phyloP scores from a whole-genome alignment of 2,329 filamentous ascomycete genomes.

The Epichloe baconii region DNA sequence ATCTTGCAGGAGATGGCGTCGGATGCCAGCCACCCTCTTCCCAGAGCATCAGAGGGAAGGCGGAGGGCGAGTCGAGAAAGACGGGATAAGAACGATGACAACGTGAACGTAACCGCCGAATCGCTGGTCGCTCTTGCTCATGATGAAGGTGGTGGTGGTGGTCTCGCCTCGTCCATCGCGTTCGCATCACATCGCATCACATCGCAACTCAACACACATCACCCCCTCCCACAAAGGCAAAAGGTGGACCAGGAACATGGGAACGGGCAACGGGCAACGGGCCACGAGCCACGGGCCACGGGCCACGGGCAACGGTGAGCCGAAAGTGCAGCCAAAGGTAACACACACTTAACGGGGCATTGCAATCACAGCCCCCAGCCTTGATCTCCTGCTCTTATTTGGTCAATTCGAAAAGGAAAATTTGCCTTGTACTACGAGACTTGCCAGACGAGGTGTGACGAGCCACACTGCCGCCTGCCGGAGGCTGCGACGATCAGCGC shows the following conservation, averaged over 20 bases:
- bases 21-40: neutral
- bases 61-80: neutral
- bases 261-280: neutral
- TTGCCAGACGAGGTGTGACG: conserved; percentile 1
- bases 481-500: conserved; percentile 3
- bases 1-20: conserved; percentile 1
- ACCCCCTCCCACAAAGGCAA: neutral
- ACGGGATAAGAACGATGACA: too few species aligned
- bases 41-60: neutral
- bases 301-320: neutral
- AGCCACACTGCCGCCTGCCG: conserved; percentile 5
- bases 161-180: neutral
- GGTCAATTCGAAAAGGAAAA: neutral
- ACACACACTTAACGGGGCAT: neutral
- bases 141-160: neutral
- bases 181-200: neutral
- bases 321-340: neutral
- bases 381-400: neutral
- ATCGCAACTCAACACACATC: neutral
- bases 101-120: too few species aligned
- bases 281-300: neutral
- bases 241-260: neutral
- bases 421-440: neutral
- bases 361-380: neutral
- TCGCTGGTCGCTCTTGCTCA: too few species aligned